A percentile compares a stretch with the other conserved stretches of the same genome.
These are phyloP conservation scores for Nicotiana attenuata DNA, from an alignment of 257 asterid species.

Conservation along the genomic window DNA sequence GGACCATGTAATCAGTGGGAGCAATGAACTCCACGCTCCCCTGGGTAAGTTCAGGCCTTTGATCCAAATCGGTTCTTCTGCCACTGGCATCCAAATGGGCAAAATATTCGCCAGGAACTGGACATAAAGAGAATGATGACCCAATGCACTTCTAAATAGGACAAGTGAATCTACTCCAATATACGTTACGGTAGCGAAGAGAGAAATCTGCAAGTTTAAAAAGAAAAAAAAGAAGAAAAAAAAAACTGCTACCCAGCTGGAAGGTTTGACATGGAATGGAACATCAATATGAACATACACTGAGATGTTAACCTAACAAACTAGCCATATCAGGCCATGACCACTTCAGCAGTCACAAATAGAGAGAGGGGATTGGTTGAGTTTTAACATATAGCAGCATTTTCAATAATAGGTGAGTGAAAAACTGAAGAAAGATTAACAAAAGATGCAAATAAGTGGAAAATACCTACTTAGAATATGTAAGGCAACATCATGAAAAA, in stretches of 20 bases:
- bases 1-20: slow-evolving; percentile 95
- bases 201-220: not conserved
- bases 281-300: not conserved
- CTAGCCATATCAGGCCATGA: not conserved
- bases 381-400: not conserved
- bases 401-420: not conserved
- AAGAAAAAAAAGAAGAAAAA: not conserved
- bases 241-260: not conserved
- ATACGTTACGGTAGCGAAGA: not conserved
- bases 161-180: not conserved
- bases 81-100: slow-evolving; percentile 82
- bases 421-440: too few species aligned
- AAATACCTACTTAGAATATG: not conserved
- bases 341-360: not conserved
- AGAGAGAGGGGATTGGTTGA: not conserved
- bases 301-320: not conserved
- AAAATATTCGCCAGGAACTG: slow-evolving; percentile 89
- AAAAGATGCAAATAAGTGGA: not conserved
- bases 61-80: slow-evolving; percentile 81
- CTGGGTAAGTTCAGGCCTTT: slow-evolving; percentile 80
- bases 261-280: not conserved
- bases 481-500: not conserved
- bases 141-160: slow-evolving; percentile 1
- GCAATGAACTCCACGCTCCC: slow-evolving; percentile 94
- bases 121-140: slow-evolving; percentile 29